phyloP scores from a whole-genome alignment of 2,329 filamentous ascomycete species.

The Parascedosporium putredinis region DNA sequence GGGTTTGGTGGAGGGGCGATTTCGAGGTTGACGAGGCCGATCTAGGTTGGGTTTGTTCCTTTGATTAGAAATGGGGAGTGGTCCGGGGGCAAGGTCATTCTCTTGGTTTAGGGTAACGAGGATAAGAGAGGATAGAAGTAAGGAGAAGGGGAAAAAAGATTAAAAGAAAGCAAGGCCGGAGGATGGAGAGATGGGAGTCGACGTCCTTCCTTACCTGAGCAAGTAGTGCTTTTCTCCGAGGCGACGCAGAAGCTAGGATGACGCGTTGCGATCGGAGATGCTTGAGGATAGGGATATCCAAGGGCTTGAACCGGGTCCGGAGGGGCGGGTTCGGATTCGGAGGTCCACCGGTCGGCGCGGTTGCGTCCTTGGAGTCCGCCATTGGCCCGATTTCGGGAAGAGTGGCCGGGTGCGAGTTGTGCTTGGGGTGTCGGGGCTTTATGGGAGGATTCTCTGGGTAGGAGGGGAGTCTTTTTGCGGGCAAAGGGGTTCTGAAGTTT shows the following conservation, averaged over 20 bases:
- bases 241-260: conserved; percentile 84
- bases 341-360: neutral
- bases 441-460: too few relatives aligned
- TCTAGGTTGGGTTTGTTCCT: conserved; percentile 34
- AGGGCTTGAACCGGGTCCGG: neutral
- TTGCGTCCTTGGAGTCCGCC: conserved; percentile 3
- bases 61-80: too few relatives aligned
- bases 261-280: conserved; percentile 69
- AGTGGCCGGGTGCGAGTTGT: neutral
- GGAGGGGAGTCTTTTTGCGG: too few relatives aligned
- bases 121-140: neutral
- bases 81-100: too few relatives aligned
- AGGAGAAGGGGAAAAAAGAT: neutral
- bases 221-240: conserved; percentile 72
- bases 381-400: neutral
- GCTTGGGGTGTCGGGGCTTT: neutral
- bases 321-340: neutral
- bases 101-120: too few relatives aligned
- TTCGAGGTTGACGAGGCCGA: conserved; percentile 75
- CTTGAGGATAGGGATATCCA: conserved; percentile 71
- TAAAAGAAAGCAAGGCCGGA: neutral
- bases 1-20: conserved; percentile 69
- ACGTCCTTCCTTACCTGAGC: conserved; percentile 53
- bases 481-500: too few relatives aligned
- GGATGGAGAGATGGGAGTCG: too few relatives aligned